Evolutionary conservation across 2,329 filamentous ascomycete genomes (phyloP), one percentile per base, ranked within the genome.

Genomic region (Diplocarpon rosae): DNA sequence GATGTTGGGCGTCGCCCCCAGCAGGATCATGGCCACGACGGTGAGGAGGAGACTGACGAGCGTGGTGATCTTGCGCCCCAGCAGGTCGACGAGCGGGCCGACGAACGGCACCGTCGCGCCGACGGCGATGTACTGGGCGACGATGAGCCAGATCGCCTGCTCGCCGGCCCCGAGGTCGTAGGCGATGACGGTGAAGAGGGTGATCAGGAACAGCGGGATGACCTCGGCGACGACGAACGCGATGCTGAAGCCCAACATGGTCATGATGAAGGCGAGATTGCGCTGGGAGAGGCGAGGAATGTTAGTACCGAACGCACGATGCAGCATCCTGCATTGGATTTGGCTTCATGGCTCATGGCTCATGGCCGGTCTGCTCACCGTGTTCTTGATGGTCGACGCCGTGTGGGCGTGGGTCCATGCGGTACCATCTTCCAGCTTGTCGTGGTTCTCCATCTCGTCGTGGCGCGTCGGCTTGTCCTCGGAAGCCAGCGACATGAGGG

Each of bases 71-170:
- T 76, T 69, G 47, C 79, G 73, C 42, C 78, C 78, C 39, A 81
- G 63, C 6, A 82, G 63, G 63, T 83, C 78, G 1, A 77, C 80
- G 1, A 83, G 62, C 1, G 75, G 72, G 10, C 81, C 81, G 1
- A 85, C 80, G 53, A 85, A 79, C 9, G 75, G 75, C 47, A 73
- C 76, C 1, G 78, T 63, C 2, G 70, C 71, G 2, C 73, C 74
- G 38, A 72, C 68, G 2, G 72, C 67, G n/a, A 79, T 68, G 6
- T 78, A 63, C 50, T 78, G 72, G 13, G 64, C 67, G 2, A 69
- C 63, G 11, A 68, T 49, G 17, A 61, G 56, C 59, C 59, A 61
- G 13, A 59, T 53, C 12, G 39, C 39, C 17, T 14, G 17, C 11
- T 41, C 39, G 12, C 30, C 35, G 9, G 39, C 32, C 6, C 38